Conservation (phyloP, 2,329 filamentous ascomycete genomes). For the Pestalotiopsis sp. region DNA sequence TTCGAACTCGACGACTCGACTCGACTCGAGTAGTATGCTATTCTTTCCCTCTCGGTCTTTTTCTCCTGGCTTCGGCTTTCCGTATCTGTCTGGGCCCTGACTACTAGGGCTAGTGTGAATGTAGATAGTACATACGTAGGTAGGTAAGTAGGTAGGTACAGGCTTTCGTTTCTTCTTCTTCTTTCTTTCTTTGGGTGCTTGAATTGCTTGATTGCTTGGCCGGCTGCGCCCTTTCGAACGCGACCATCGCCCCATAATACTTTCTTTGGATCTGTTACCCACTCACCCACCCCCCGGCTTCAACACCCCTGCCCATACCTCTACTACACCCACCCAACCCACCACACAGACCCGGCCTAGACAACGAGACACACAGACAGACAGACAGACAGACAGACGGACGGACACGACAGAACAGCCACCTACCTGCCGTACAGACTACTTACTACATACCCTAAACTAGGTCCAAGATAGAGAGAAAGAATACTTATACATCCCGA, state of each 20-base stretch:
- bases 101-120: not conserved
- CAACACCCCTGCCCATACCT: no score
- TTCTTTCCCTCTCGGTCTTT: not conserved
- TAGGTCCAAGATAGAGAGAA: no score
- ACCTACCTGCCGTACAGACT: not conserved
- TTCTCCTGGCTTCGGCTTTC: not conserved
- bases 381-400: no score
- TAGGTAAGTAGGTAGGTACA: not conserved
- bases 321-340: no score
- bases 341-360: no score
- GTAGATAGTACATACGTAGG: not conserved
- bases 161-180: not conserved
- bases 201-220: no score
- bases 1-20: not conserved
- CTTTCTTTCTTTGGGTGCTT: no score
- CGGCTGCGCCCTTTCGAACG: conserved; percentile 10
- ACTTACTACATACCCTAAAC: conserved; percentile 2
- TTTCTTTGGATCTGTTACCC: conserved; percentile 9
- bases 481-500: conserved; percentile 26
- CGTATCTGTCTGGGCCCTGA: not conserved
- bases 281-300: not conserved
- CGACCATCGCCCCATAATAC: conserved; percentile 14
- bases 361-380: no score
- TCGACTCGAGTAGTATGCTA: not conserved
- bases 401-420: no score